Evolutionary conservation across 179 eudicot genomes (phyloP).

Genomic region (Spinacia oleracea): DNA sequence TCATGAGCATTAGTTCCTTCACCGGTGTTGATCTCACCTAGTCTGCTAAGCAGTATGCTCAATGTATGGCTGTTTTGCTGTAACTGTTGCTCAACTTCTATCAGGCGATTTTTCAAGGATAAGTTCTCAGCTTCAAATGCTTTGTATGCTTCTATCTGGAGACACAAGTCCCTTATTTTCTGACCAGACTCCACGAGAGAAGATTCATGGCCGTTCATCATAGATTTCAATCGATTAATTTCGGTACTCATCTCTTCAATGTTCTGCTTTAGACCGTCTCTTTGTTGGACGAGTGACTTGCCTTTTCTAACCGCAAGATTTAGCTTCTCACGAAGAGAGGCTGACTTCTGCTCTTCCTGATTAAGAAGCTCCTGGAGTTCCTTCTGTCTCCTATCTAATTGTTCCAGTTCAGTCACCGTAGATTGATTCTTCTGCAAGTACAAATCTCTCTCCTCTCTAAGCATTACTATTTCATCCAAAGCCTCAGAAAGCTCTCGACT

Average conservation of each 20-base stretch:
- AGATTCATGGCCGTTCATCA: slow-evolving; percentile 46
- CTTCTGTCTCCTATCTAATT: slow-evolving; percentile 36
- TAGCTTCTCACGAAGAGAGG: slow-evolving; percentile 82
- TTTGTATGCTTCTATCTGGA: slow-evolving; percentile 46
- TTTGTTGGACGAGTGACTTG: slow-evolving; percentile 83
- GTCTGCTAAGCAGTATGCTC: slow-evolving; percentile 47
- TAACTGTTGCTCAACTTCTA: slow-evolving; percentile 50
- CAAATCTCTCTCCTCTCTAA: slow-evolving; percentile 64
- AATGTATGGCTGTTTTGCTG: slow-evolving; percentile 57
- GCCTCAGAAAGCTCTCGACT: slow-evolving; percentile 58
- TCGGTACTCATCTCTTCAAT: slow-evolving; percentile 61
- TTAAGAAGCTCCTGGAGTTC: slow-evolving; percentile 61
- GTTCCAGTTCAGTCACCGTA: slow-evolving; percentile 53
- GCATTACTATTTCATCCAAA: slow-evolving; percentile 44
- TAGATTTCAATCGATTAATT: slow-evolving; percentile 59
- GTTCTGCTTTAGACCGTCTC: slow-evolving; percentile 79
- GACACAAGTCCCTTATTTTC: slow-evolving; percentile 52
- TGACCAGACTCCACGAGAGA: slow-evolving; percentile 53
- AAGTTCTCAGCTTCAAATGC: slow-evolving; percentile 55
- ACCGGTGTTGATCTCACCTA: slow-evolving; percentile 51
- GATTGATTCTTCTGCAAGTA: slow-evolving; percentile 49
- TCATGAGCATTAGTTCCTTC: slow-evolving; percentile 38
- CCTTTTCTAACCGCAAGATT: slow-evolving; percentile 96
- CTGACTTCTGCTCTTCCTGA: slow-evolving; percentile 93
- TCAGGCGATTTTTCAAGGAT: slow-evolving; percentile 52